Evolutionary conservation across 2,329 filamentous ascomycete species (phyloP).

Genomic region (Aureobasidium sp.): DNA sequence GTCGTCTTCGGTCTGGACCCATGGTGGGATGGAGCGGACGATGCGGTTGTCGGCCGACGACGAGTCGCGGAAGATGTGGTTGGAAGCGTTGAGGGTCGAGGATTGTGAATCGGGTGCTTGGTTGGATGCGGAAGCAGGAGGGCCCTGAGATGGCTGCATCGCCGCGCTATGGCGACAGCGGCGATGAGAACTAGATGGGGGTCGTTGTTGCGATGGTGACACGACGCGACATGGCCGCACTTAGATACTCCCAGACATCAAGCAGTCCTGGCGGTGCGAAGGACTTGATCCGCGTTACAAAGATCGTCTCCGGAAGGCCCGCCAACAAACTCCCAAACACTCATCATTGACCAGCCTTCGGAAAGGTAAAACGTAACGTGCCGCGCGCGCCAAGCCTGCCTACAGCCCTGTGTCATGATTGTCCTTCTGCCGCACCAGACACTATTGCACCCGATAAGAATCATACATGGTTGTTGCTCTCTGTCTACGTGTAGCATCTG

Average conservation of each 20-base stretch:
- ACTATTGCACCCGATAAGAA: not conserved
- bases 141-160: conserved; percentile 12
- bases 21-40: conserved; percentile 25
- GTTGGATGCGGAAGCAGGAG: conserved; percentile 2
- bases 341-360: conserved; percentile 7
- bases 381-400: not conserved
- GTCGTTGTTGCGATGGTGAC: conserved; percentile 3
- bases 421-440: not conserved
- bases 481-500: not conserved
- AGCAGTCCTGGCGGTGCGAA: not conserved
- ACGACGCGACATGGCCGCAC: conserved; percentile 10
- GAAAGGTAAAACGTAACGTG: conserved; percentile 5
- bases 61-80: not conserved
- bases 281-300: not conserved
- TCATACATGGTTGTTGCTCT: not conserved
- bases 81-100: conserved; percentile 14
- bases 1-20: conserved; percentile 26
- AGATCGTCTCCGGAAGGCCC: not conserved
- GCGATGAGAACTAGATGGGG: not conserved
- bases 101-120: conserved; percentile 15
- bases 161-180: conserved; percentile 8
- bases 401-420: not conserved
- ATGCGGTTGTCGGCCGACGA: conserved; percentile 11
- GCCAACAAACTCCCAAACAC: conserved; percentile 9
- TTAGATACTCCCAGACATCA: not conserved